These are phyloP conservation scores for Piper longum DNA, from an alignment of 164 flowering plant genomes.

Conservation along the genomic window DNA sequence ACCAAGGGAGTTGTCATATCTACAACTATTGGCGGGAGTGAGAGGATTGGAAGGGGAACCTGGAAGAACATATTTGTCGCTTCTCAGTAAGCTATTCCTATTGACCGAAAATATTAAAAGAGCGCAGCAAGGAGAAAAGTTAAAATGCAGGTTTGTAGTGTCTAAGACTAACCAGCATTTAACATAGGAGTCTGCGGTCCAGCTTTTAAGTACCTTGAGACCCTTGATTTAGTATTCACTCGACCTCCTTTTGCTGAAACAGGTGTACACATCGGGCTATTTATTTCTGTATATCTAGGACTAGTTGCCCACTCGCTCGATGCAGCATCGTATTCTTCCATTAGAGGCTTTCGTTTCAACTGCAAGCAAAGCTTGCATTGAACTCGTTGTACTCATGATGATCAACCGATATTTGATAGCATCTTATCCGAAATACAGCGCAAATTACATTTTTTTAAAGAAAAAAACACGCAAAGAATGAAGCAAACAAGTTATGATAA, in stretches of 20 bases:
- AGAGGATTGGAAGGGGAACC: conserved; percentile 43
- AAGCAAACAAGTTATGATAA: no score
- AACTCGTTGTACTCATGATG: background rate
- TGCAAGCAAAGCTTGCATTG: conserved; percentile 9
- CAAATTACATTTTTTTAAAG: background rate
- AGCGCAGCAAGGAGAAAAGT: no score
- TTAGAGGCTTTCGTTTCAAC: conserved; percentile 41
- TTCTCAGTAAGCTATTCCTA: background rate
- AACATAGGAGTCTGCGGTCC: conserved; percentile 53
- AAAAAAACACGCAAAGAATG: background rate
- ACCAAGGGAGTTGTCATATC: conserved; percentile 93
- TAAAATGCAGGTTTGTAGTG: no score
- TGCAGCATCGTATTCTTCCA: conserved; percentile 28
- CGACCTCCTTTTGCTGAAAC: conserved; percentile 39
- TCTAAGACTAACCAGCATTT: conserved; percentile 35
- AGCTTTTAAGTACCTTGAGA: conserved; percentile 28
- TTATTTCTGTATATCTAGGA: conserved; percentile 21
- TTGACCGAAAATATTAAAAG: background rate
- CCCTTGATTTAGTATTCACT: conserved; percentile 34
- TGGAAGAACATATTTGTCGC: conserved; percentile 11
- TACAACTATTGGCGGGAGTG: conserved; percentile 59
- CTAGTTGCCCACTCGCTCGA: conserved; percentile 24
- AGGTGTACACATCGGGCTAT: conserved; percentile 21
- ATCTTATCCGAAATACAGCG: background rate
- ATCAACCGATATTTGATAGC: background rate